Evolutionary conservation across 31 red algal genomes (phyloP).

Genomic region (Porphyra umbilicalis): DNA sequence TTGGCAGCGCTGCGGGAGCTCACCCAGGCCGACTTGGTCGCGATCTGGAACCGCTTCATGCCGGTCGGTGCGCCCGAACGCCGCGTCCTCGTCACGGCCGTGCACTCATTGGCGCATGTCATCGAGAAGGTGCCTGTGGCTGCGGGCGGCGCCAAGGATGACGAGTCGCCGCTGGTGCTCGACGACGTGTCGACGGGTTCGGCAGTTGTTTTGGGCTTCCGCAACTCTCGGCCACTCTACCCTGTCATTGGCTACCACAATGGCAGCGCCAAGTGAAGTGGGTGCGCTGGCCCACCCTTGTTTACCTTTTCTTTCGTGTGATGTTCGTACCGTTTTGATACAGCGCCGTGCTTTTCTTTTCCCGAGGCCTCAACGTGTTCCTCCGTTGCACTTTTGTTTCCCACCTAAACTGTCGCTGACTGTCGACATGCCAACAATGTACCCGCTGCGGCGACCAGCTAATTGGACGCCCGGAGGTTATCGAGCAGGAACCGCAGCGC

Average conservation of each 20-base stretch:
- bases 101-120: slow-evolving; percentile 44
- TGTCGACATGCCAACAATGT: no score
- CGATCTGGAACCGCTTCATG: slow-evolving; percentile 52
- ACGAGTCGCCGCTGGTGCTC: not conserved
- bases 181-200: not conserved
- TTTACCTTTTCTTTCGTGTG: no score
- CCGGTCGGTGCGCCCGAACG: slow-evolving; percentile 21
- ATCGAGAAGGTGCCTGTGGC: slow-evolving; percentile 8
- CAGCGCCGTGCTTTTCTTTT: no score
- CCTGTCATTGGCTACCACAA: not conserved
- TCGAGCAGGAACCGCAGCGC: no score
- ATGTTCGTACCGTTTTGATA: no score
- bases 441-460: no score
- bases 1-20: slow-evolving; percentile 35
- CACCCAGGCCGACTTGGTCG: slow-evolving; percentile 36
- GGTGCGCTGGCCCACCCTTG: not conserved
- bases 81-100: slow-evolving; percentile 38
- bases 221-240: not conserved
- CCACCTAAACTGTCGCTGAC: no score
- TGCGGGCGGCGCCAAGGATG: not conserved
- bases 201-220: not conserved
- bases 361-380: no score
- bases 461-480: no score
- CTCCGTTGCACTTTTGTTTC: no score
- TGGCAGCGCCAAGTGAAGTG: not conserved